Conservation (phyloP, 305 asterid species). For the Fraxinus baroniana region DNA sequence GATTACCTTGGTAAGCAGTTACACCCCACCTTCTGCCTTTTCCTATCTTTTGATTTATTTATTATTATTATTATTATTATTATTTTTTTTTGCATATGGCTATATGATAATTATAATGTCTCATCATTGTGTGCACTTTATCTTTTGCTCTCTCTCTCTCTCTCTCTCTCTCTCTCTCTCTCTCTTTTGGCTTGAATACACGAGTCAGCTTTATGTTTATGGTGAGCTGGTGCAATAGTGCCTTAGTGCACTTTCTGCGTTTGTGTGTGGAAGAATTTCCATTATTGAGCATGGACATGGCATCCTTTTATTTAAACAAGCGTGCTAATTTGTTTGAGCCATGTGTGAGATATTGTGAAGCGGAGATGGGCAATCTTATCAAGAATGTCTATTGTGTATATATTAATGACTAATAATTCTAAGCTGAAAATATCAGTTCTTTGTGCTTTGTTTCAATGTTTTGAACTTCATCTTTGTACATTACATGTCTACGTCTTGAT, state of each 20-base stretch:
- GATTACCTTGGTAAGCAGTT: conserved; percentile 47
- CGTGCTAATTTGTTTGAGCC: neutral
- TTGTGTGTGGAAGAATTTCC: conserved; percentile 16
- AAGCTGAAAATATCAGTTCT: neutral
- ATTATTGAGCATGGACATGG: conserved; percentile 9
- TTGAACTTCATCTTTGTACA: neutral
- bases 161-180: neutral
- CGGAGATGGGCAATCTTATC: neutral
- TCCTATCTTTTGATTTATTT: neutral
- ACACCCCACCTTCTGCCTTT: neutral
- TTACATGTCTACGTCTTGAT: neutral
- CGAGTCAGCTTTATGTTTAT: neutral
- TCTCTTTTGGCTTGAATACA: neutral
- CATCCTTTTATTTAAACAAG: neutral
- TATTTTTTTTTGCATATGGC: neutral
- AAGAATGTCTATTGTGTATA: neutral
- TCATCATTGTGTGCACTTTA: conserved; percentile 41
- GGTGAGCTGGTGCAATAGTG: neutral
- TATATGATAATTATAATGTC: neutral
- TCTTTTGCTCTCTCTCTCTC: conserved; percentile 19
- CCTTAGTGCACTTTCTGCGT: neutral
- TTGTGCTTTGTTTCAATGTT: neutral
- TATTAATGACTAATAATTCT: neutral
- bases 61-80: too few species aligned
- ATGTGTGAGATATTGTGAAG: neutral